Evolutionary conservation across 768 basidiomycete genomes (phyloP).

Genomic region (Mycena albidolilacea): DNA sequence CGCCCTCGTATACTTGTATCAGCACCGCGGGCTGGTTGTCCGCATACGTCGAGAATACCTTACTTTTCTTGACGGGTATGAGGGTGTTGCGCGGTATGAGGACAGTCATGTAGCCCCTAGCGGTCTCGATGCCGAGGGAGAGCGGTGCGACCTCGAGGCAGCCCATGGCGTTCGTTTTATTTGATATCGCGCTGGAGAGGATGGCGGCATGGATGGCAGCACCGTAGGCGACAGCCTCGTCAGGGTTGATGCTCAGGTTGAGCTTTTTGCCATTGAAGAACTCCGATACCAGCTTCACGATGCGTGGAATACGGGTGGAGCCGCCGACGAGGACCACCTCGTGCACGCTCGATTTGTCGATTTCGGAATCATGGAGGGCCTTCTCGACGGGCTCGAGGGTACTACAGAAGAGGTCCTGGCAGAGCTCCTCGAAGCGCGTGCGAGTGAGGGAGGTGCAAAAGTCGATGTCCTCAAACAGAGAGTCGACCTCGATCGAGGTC

Average conservation of each 20-base stretch:
- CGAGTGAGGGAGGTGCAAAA: neutral
- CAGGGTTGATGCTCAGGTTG: conserved; percentile 7
- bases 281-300: conserved; percentile 10
- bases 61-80: neutral
- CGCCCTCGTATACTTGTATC: conserved; percentile 8
- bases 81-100: conserved; percentile 1
- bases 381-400: no score
- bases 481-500: conserved; percentile 8
- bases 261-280: conserved; percentile 11
- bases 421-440: neutral
- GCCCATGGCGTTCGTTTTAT: neutral
- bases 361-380: neutral
- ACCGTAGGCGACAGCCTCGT: conserved; percentile 5
- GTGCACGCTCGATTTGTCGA: conserved; percentile 1
- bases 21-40: conserved; percentile 8
- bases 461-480: neutral
- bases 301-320: conserved; percentile 8
- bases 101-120: neutral
- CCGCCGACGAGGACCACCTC: conserved; percentile 17
- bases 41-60: neutral
- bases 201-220: conserved; percentile 5
- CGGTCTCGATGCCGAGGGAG: conserved; percentile 3
- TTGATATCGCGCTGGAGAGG: neutral
- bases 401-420: no score
- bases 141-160: neutral